Base-by-base conservation (phyloP, 1,139 yeast genomes). In the Lodderomyces parapsilosis region DNA sequence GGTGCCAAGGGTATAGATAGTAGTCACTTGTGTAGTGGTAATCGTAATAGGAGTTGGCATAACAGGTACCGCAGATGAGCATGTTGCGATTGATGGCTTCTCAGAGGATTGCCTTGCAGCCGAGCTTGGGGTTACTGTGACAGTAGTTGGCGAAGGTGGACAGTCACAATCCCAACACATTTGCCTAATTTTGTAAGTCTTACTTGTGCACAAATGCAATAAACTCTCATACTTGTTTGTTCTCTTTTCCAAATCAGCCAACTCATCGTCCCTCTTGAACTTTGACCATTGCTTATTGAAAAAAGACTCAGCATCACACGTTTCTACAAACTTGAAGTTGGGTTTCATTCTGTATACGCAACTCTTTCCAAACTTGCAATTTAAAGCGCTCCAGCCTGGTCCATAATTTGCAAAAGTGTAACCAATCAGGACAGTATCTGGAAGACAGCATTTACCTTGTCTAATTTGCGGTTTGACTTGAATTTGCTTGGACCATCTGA, bases 391-490 rank as follows among this genome's bases (percentile, higher is more conserved):
- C 17, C 37, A 32, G 15, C n/a, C 80, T 8, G 90, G 89, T 54
- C 83, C 90, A 9, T 87, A 88, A 45, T 90, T 18, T n/a, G n/a
- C 38, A 23, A 70, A 74, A 53, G 83, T 89, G 44, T 83, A 76
- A 0, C 89, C 90, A 7, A 46, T 46, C 37, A 36, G 33, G 31
- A 46, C 41, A 32, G 36, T 39, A 13, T 39, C 27, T 36, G 49
- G 49, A 37, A 46, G 38, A 42, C 49, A 46, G 42, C 41, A 40
- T 40, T 46, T 46, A 24, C 47, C 49, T 14, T 38, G 35, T 15
- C 28, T 23, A 20, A 37, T 31, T 36, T 44, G 43, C 38, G 49
- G 45, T 36, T 43, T 33, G 15, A 41, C 38, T 36, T 41, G 36
- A 31, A 46, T 41, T n/a, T 39, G 39, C 34, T 47, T 40, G n/a